A percentile compares a stretch with the other conserved stretches of the same genome.
Evolutionary conservation across 2,329 filamentous ascomycete species (phyloP).

Genomic region (Parasarocladium wereldwijsianum): DNA sequence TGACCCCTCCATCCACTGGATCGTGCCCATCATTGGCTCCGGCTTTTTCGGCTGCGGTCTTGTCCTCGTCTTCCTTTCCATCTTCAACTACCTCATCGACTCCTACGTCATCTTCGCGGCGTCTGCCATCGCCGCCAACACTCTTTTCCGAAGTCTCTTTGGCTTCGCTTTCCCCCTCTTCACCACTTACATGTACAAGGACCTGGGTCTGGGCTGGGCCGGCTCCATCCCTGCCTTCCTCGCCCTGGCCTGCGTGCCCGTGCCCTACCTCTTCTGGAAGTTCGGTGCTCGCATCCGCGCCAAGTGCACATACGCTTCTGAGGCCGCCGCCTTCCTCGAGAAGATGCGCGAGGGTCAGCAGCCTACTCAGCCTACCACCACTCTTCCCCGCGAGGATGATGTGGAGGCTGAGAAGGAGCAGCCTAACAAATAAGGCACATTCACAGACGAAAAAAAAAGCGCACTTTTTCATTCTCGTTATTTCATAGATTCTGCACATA

Average conservation of each 20-base stretch:
- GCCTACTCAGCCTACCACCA: too few species aligned
- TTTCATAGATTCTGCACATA: too few species aligned
- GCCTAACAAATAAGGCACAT: too few species aligned
- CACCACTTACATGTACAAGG: conserved; percentile 41
- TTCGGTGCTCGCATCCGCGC: conserved; percentile 49
- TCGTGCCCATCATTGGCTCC: conserved; percentile 30
- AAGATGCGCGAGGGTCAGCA: conserved; percentile 21
- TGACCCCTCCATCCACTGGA: conserved; percentile 38
- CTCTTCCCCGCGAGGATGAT: too few species aligned
- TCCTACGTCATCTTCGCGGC: conserved; percentile 64
- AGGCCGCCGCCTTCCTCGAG: conserved; percentile 47
- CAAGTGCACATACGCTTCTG: conserved; percentile 54
- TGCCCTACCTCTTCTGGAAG: conserved; percentile 63
- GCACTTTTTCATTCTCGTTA: too few species aligned
- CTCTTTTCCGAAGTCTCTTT: conserved; percentile 56
- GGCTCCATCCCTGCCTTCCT: conserved; percentile 61
- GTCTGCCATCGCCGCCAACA: conserved; percentile 58
- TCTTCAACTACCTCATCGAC: conserved; percentile 56
- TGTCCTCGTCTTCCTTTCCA: conserved; percentile 50
- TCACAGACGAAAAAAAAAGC: too few species aligned
- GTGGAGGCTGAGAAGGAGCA: too few species aligned
- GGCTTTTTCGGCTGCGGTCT: conserved; percentile 38
- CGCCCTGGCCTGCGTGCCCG: conserved; percentile 54
- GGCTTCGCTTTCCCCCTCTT: conserved; percentile 63
- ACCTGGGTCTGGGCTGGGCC: conserved; percentile 63